phyloP scores from a whole-genome alignment of 495 filamentous ascomycete species.

The Clavariopsis aquatica region DNA sequence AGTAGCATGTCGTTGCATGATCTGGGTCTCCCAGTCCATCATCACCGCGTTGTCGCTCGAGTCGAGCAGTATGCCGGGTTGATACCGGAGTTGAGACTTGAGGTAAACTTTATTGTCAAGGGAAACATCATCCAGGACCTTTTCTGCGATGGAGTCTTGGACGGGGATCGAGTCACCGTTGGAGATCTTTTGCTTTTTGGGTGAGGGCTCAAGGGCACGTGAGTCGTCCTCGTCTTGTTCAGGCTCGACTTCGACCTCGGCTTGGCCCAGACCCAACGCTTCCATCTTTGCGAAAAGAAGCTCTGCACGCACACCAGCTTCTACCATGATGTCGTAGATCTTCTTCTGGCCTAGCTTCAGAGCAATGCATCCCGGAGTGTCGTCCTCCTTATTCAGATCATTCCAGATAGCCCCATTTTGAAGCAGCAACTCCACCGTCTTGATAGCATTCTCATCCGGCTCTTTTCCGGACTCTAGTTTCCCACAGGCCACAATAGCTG shows the following conservation, averaged over 20 bases:
- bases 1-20: slow-evolving; percentile 74
- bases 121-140: slow-evolving; percentile 23
- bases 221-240: slow-evolving; percentile 50
- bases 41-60: slow-evolving; percentile 79
- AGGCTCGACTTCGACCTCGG: slow-evolving; percentile 40
- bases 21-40: slow-evolving; percentile 89
- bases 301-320: slow-evolving; percentile 89
- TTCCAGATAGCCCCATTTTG: slow-evolving; percentile 96
- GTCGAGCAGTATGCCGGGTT: slow-evolving; percentile 71
- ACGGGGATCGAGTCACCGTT: slow-evolving; percentile 28
- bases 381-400: slow-evolving; percentile 77
- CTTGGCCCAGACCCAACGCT: slow-evolving; percentile 70
- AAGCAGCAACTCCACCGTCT: slow-evolving; percentile 75
- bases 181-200: slow-evolving; percentile 42
- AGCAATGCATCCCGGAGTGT: slow-evolving; percentile 91
- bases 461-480: slow-evolving; percentile 45
- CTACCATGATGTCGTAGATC: slow-evolving; percentile 82
- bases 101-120: slow-evolving; percentile 66
- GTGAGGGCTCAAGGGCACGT: slow-evolving; percentile 47
- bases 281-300: slow-evolving; percentile 60
- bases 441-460: slow-evolving; percentile 55
- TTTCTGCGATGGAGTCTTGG: slow-evolving; percentile 12
- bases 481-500: slow-evolving; percentile 82
- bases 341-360: slow-evolving; percentile 64
- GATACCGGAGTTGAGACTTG: slow-evolving; percentile 67